These are phyloP conservation scores for Globisporangium apiculatum DNA, from an alignment of 352 stramenopile genomes.

Conservation along the genomic window DNA sequence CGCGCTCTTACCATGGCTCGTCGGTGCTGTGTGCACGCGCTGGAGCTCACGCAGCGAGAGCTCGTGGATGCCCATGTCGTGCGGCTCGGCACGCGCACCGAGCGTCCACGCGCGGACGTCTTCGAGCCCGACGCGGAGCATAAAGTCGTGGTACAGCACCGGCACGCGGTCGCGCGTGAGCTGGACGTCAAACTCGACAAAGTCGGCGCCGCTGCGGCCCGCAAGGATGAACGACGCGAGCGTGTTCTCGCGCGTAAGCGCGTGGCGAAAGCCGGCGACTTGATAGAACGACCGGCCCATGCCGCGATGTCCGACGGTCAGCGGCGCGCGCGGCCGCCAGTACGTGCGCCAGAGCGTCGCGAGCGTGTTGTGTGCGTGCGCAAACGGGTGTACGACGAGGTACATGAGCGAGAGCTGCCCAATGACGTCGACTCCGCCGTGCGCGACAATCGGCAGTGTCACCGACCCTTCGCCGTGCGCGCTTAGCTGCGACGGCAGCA, in stretches of 20 bases:
- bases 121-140: conserved; percentile 56
- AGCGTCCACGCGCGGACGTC: conserved; percentile 37
- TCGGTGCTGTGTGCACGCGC: conserved; percentile 34
- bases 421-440: conserved; percentile 13
- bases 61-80: conserved; percentile 65
- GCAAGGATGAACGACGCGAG: conserved; percentile 69
- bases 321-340: conserved; percentile 45
- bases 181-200: conserved; percentile 83
- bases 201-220: conserved; percentile 57
- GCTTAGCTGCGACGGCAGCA: conserved; percentile 45
- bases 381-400: conserved; percentile 45
- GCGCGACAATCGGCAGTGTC: conserved; percentile 42
- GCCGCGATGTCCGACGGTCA: conserved; percentile 63
- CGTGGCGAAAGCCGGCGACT: conserved; percentile 45
- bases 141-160: conserved; percentile 77
- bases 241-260: conserved; percentile 69
- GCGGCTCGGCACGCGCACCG: conserved; percentile 42
- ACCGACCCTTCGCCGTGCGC: conserved; percentile 45
- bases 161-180: conserved; percentile 71
- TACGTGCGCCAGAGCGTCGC: conserved; percentile 54
- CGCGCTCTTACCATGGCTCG: conserved; percentile 26
- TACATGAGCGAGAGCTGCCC: conserved; percentile 49
- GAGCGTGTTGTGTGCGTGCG: conserved; percentile 50
- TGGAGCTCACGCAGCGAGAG: conserved; percentile 57
- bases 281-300: conserved; percentile 77